Evolutionary conservation across 1,284 basidiomycete genomes (phyloP), one percentile per base, ranked within the genome.

Genomic region (Schizophyllum commune): DNA sequence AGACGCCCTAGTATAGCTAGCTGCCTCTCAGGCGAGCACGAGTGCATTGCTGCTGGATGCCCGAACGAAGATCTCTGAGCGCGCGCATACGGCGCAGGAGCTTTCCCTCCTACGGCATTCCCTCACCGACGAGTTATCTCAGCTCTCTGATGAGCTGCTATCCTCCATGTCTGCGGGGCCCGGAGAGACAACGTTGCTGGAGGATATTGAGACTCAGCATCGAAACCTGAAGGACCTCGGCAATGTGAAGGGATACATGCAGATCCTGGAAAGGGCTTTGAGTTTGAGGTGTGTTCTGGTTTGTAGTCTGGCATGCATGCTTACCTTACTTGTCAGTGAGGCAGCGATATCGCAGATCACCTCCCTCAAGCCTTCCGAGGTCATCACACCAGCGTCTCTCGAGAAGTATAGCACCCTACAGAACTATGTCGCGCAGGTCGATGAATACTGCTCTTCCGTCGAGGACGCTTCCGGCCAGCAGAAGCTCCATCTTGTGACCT

Each of bases 151-250:
- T 63, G 81, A 85, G 61, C 76, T 92, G n/a, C 74, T 84, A 53
- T 88, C 89, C 0, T 74, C 82, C 0, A 66, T 83, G 32, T 76
- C 77, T 9, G 77, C 75, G 20, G 77, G 75, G 51, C 77, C 80
- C 4, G 74, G 71, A 34, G 70, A 75, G 52, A 76, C 85, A 1
- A 90, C 88, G 0, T 74, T 93, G 11, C 76, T 96, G n/a, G 91
- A 96, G 73, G 86, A 86, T 52, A 78, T 94, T 63, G 91, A 95
- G 69, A 81, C 80, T 0, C 73, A 91, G 61, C 89, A 92, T 69
- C 78, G 83, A 60, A 83, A 82, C 68, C 70, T 96, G 66, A 86
- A 84, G 68, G 88, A 91, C 68, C 77, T 95, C 33, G 80, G 89
- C 67, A 84, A 83, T 58, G 85, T 93, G 8, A 85, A 86, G 67